phyloP scores from a whole-genome alignment of 192 early-diverging fungal genomes.

The Coemansia sp. region DNA sequence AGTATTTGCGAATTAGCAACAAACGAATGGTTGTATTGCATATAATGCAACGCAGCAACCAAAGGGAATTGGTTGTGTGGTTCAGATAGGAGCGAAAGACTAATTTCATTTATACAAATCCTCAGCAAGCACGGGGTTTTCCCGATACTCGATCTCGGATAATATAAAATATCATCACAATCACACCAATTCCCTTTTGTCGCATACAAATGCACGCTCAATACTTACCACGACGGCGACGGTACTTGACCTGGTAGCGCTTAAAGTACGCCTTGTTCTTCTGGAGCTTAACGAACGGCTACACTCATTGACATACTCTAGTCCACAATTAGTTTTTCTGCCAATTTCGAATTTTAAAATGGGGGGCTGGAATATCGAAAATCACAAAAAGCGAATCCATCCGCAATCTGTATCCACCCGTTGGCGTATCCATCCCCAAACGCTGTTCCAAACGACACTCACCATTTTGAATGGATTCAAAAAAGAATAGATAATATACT shows the following conservation, averaged over 20 bases:
- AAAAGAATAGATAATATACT: constrained; percentile 28
- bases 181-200: background rate
- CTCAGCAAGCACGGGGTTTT: constrained; percentile 42
- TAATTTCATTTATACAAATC: constrained; percentile 42
- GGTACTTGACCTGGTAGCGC: constrained; percentile 99
- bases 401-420: background rate
- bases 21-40: too few relatives aligned
- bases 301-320: constrained; percentile 17
- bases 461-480: constrained; percentile 47
- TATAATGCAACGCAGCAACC: too few relatives aligned
- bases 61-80: background rate
- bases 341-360: constrained; percentile 4
- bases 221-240: constrained; percentile 90
- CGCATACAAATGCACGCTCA: background rate
- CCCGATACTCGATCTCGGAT: constrained; percentile 62
- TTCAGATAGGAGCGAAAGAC: constrained; percentile 94
- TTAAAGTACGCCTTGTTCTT: constrained; percentile 99
- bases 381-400: constrained; percentile 1
- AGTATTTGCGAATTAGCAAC: background rate
- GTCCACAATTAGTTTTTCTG: background rate
- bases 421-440: background rate
- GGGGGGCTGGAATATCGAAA: background rate
- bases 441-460: constrained; percentile 6
- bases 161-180: constrained; percentile 67
- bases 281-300: constrained; percentile 78